Evolutionary conservation across 345 rosid genomes (phyloP), one percentile per base, ranked within the genome.

Genomic region (Iberis pinnata): DNA sequence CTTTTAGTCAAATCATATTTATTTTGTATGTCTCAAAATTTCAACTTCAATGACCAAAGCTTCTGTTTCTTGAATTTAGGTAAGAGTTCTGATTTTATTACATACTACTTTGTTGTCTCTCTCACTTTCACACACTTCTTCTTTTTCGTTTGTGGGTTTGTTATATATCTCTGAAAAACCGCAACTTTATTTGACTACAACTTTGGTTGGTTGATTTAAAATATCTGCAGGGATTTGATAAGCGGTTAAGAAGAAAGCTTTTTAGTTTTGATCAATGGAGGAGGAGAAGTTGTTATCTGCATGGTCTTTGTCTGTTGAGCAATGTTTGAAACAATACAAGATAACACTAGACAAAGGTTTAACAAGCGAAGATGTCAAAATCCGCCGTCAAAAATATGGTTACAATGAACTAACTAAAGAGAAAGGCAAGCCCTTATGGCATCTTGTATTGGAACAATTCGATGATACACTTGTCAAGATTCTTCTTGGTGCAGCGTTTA

Each of bases 391-490:
- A 61, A 79, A 71, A 41, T 67, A 77, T 45, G 93, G 95, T 9
- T 81, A 80, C 81, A 89, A 89, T 63, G 97, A 89, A 61, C 97
- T 89, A 4, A 71, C 81, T 16, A 89, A 80, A 70, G 89, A 78
- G 77, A 81, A 86, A 73, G 95, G 95, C 16, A 81, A 80, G 43
- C 93, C 97, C 14, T 64, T 89, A 27, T 89, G 97, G 97, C 75
- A 45, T 32, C 80, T 82, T 1, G 74, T 89, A 10, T 60, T 89
- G 25, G 88, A 86, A 45, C 97, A 89, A 38, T 89, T 89, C 35
- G 84, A 89, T 49, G 97, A 89, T 47, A 78, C 76, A 58, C 95
- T 89, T 45, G 94, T 89, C 39, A 89, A 83, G 80, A 82, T 89
- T 58, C 93, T 89, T 15, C 75, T 89, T 43, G 88, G 75, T 12